Evolutionary conservation across 2,329 filamentous ascomycete genomes (phyloP), one percentile per base, ranked within the genome.

Genomic region (Acrodontium crateriforme): DNA sequence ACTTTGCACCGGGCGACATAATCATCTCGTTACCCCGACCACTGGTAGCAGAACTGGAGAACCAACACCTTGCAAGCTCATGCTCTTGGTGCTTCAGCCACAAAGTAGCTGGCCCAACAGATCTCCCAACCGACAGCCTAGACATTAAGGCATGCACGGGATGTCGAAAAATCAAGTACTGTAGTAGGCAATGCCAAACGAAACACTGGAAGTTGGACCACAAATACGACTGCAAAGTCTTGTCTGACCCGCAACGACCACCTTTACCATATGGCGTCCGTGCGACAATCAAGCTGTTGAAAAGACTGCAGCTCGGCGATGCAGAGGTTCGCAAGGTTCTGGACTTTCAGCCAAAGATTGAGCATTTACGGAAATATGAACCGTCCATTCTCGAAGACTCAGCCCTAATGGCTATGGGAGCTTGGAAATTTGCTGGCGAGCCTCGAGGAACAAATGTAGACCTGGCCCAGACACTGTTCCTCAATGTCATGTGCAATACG

Each of bases 161-260:
- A 6, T 77, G 72, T 42, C 63, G 61, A 31, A 53, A 63, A 17
- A 63, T 72, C 3, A 64, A 58, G 37, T 77, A 75, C 45, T 77
- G 72, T 46, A 60, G 63, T 38, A 69, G 63, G 67, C 52, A 44
- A 16, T 78, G 72, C 45, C 72, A 78, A 53, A 52, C 56, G 23
- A 58, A 61, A 40, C 63, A 70, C 15, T 78, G 72, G 72, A 65
- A 61, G 28, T 55, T 59, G 11, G 56, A 58, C 7, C 72, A 78
- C 52, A 71, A 70, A 30, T 50, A 64, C 32, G 70, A 75, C 49
- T 78, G 72, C 42, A 58, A 62, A 16, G 56, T 67, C 5, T 64
- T 67, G 28, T 54, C 56, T 23, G 48, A 49, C 6, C 46, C 68
- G 4, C 35, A 36, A 11, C 41, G 47, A 18, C 54, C 48, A 27